Evolutionary conservation across 306 rosid species (phyloP).

Genomic region (Cicer pinnatifidum): DNA sequence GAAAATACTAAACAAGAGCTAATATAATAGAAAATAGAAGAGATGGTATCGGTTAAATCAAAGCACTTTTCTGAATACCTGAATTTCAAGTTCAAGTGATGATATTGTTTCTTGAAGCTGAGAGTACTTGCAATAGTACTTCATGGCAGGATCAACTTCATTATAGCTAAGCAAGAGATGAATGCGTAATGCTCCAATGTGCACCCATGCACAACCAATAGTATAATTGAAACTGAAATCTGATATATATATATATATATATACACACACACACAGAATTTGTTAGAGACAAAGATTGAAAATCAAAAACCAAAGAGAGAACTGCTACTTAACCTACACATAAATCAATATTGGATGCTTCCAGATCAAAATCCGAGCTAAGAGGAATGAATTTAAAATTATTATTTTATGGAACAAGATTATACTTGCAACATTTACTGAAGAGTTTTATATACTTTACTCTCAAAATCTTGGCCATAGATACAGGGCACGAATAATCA

Average conservation of each 20-base stretch:
- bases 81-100: slow-evolving; percentile 72
- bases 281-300: neutral
- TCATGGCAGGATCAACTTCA: slow-evolving; percentile 84
- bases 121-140: slow-evolving; percentile 67
- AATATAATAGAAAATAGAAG: neutral
- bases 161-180: slow-evolving; percentile 72
- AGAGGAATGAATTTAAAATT: neutral
- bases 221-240: slow-evolving; percentile 53
- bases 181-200: slow-evolving; percentile 73
- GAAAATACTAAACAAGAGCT: slow-evolving; percentile 6
- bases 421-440: neutral
- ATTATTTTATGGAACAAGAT: neutral
- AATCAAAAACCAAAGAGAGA: neutral
- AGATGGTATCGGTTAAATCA: neutral
- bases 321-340: neutral
- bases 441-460: neutral
- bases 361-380: neutral
- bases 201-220: slow-evolving; percentile 77
- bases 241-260: slow-evolving; percentile 22
- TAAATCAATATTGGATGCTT: neutral
- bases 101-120: slow-evolving; percentile 67
- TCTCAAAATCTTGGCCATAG: neutral
- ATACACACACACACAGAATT: too few relatives aligned
- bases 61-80: slow-evolving; percentile 56
- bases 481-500: neutral